A percentile compares a stretch with the other conserved stretches of the same genome.
Evolutionary conservation across 495 filamentous ascomycete species (phyloP).

Genomic region (Cenococcum geophilum): DNA sequence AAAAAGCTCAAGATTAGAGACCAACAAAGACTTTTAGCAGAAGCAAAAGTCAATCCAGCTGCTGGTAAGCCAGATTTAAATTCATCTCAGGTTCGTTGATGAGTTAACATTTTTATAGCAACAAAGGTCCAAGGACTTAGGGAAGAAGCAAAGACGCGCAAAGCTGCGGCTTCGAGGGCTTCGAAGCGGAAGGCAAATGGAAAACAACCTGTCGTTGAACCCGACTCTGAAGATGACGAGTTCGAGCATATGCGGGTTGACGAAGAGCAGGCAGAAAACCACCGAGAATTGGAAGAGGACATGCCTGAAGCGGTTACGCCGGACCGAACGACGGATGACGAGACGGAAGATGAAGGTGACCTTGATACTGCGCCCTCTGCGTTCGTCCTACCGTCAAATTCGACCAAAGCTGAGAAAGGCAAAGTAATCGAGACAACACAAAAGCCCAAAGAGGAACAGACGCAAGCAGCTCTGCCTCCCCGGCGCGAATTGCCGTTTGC

Average conservation of each 20-base stretch:
- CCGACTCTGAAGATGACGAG: conserved; percentile 26
- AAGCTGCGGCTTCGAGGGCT: conserved; percentile 27
- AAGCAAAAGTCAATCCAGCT: conserved; percentile 51
- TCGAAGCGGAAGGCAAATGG: conserved; percentile 33
- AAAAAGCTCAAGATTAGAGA: conserved; percentile 91
- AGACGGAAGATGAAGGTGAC: conserved; percentile 33
- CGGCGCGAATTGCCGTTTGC: conserved; percentile 29
- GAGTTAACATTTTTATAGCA: not conserved
- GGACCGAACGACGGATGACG: conserved; percentile 18
- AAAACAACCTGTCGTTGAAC: conserved; percentile 12
- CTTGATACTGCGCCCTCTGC: conserved; percentile 8
- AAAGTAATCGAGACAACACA: conserved; percentile 6
- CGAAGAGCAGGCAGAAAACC: conserved; percentile 7
- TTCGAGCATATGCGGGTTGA: conserved; percentile 24
- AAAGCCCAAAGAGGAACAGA: conserved; percentile 9
- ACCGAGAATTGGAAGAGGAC: conserved; percentile 19
- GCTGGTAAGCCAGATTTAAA: conserved; percentile 22
- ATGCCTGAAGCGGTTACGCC: conserved; percentile 19
- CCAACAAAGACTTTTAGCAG: conserved; percentile 62
- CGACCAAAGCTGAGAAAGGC: conserved; percentile 6
- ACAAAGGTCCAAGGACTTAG: not conserved
- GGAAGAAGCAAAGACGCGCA: conserved; percentile 9
- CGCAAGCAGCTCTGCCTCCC: conserved; percentile 12
- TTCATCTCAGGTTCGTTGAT: too few species aligned
- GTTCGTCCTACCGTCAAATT: conserved; percentile 1